Evolutionary conservation across 2,329 filamentous ascomycete genomes (phyloP), one percentile per base, ranked within the genome.

Genomic region (Anisogramma anomala): DNA sequence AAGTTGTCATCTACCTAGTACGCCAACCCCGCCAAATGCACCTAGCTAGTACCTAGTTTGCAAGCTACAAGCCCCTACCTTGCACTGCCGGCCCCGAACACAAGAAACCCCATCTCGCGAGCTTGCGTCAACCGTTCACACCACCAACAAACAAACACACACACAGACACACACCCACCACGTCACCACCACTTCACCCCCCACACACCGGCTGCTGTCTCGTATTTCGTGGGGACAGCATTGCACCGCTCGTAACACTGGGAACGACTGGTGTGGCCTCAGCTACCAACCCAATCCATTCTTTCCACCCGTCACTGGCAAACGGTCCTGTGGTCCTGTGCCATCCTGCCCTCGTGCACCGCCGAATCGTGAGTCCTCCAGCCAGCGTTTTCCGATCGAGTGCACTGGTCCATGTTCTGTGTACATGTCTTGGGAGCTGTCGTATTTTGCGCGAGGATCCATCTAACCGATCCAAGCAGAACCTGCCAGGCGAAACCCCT

Each of bases 91-190:
- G 27, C 27, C 27, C n/a, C 27, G n/a, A 30, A 15, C 27, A 30
- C 11, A 30, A 8, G 11, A 30, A 10, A n/a, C n/a, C 6, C n/a
- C n/a, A n/a, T n/a, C n/a, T n/a, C n/a, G n/a, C n/a, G n/a, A n/a
- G n/a, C 13, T 14, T 14, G 8, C n/a, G 13, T 14, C n/a, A 15
- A n/a, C 14, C 27, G 7, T 7, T n/a, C 27, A 14, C n/a, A 6
- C 28, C 27, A 33, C 33, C 41, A 18, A 28, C 31, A 30, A 30
- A n/a, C n/a, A 28, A 17, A 19, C 32, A 20, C 40, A 42, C 10
- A 13, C 13, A n/a, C n/a, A 17, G 7, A 25, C 25, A 27, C 22
- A 15, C 28, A 20, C 19, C 20, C 33, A 22, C 15, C 26, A 9
- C 39, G n/a, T 7, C 19, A 10, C 30, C 23, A 18, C 25, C 18